Conservation (phyloP, 805 yeast genomes). For the Candida tammaniensis region DNA sequence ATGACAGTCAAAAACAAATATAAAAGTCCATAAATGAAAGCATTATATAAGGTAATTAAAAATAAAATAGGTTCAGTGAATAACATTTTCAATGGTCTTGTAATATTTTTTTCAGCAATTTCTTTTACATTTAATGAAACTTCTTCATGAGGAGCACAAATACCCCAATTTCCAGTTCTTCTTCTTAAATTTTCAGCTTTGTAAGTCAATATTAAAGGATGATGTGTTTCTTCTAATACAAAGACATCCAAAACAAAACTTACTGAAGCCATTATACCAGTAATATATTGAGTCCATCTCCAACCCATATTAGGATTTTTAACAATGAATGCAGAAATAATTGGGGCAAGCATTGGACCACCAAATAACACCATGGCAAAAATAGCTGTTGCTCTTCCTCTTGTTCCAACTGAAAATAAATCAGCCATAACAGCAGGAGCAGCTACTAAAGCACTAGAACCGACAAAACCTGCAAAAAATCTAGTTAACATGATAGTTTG, state of each 20-base stretch:
- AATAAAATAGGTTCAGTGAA: constrained; percentile 42
- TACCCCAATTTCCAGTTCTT: constrained; percentile 41
- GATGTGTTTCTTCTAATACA: constrained; percentile 38
- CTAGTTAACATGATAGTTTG: constrained; percentile 77
- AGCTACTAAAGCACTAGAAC: constrained; percentile 83
- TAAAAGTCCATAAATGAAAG: constrained; percentile 48
- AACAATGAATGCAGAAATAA: constrained; percentile 45
- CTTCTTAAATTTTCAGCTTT: constrained; percentile 37
- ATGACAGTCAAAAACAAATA: constrained; percentile 45
- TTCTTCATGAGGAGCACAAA: constrained; percentile 38
- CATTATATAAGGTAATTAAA: constrained; percentile 43
- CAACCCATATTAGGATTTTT: constrained; percentile 43
- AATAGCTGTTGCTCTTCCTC: constrained; percentile 75
- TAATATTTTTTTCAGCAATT: constrained; percentile 32
- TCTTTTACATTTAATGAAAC: constrained; percentile 26
- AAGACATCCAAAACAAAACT: constrained; percentile 32
- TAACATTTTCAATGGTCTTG: constrained; percentile 40
- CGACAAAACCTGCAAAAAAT: constrained; percentile 76
- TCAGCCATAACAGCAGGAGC: constrained; percentile 87
- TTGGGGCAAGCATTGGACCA: constrained; percentile 84
- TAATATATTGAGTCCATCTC: constrained; percentile 58
- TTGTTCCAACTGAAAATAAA: constrained; percentile 57
- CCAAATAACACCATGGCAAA: constrained; percentile 72
- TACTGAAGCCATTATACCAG: constrained; percentile 37
- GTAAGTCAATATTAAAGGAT: constrained; percentile 30